These are phyloP conservation scores for Bidens hawaiensis DNA, from an alignment of 140 eudicot species.

Conservation along the genomic window DNA sequence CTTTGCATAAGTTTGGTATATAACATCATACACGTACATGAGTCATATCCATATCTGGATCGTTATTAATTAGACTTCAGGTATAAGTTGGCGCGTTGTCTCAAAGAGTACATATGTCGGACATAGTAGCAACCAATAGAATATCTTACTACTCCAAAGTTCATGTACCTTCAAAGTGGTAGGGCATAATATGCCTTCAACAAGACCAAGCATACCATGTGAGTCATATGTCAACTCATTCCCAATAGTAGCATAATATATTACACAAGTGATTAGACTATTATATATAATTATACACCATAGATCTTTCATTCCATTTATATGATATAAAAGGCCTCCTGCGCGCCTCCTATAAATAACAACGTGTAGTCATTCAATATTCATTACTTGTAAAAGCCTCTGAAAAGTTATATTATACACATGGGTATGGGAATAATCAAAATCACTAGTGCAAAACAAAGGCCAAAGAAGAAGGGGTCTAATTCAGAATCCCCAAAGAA, in stretches of 20 bases:
- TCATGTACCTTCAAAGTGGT: constrained; percentile 15
- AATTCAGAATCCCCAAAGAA: constrained; percentile 31
- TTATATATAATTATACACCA: neutral
- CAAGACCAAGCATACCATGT: constrained; percentile 16
- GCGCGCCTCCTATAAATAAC: neutral
- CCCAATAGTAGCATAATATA: neutral
- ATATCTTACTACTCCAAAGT: neutral
- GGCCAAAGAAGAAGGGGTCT: constrained; percentile 30
- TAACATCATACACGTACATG: too few relatives aligned
- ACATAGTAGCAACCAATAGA: constrained; percentile 12
- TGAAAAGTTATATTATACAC: neutral
- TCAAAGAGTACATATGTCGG: constrained; percentile 14
- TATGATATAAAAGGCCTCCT: neutral
- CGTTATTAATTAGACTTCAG: neutral
- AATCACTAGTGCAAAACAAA: constrained; percentile 25
- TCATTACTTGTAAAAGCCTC: neutral
- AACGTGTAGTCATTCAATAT: neutral
- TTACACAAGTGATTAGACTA: neutral
- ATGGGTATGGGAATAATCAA: constrained; percentile 32
- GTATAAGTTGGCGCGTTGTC: neutral
- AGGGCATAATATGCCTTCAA: constrained; percentile 7
- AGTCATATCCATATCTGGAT: neutral
- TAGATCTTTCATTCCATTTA: neutral
- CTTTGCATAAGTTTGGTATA: too few relatives aligned
- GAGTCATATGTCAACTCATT: constrained; percentile 8